A percentile compares a stretch with the other conserved stretches of the same genome.
These are phyloP conservation scores for Cronartium ribicola DNA, from an alignment of 1,284 basidiomycete genomes.

Conservation along the genomic window DNA sequence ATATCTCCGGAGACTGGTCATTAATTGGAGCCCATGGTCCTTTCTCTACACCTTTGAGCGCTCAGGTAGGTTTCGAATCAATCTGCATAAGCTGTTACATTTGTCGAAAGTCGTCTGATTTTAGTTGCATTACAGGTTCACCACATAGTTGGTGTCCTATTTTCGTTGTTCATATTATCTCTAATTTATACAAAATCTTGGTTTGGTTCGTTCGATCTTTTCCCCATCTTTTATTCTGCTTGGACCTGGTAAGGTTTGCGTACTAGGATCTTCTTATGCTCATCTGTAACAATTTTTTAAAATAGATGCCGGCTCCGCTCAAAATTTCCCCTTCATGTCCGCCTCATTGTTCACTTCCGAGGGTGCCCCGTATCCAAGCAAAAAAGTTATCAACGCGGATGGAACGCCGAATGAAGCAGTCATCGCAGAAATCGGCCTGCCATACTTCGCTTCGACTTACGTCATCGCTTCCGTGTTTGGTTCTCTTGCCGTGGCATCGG, in stretches of 20 bases:
- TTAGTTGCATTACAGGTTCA: conserved; percentile 24
- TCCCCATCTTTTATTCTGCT: too few relatives aligned
- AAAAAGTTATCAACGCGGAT: conserved; percentile 16
- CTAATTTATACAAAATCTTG: conserved; percentile 35
- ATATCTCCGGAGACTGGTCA: conserved; percentile 27
- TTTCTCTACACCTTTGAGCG: conserved; percentile 7
- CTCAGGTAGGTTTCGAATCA: conserved; percentile 27
- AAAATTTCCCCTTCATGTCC: conserved; percentile 41
- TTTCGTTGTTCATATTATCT: conserved; percentile 34
- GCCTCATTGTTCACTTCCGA: conserved; percentile 19
- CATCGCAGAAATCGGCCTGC: conserved; percentile 13
- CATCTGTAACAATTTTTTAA: too few relatives aligned
- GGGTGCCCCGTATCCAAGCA: conserved; percentile 29
- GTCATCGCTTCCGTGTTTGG: conserved; percentile 13
- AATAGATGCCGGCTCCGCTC: conserved; percentile 20
- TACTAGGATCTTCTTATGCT: too few relatives aligned
- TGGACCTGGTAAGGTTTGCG: too few relatives aligned
- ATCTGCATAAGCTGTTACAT: not conserved
- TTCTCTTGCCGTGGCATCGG: conserved; percentile 2
- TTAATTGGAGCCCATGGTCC: conserved; percentile 19
- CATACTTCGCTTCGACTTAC: conserved; percentile 12
- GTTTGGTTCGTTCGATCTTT: conserved; percentile 30
- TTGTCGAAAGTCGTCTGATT: not conserved
- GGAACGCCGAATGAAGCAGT: conserved; percentile 26
- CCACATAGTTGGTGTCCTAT: conserved; percentile 34